A percentile compares a stretch with the other conserved stretches of the same genome.
These are phyloP conservation scores for Avena insularis DNA, from an alignment of 176 grass and related monocot species.

Conservation along the genomic window DNA sequence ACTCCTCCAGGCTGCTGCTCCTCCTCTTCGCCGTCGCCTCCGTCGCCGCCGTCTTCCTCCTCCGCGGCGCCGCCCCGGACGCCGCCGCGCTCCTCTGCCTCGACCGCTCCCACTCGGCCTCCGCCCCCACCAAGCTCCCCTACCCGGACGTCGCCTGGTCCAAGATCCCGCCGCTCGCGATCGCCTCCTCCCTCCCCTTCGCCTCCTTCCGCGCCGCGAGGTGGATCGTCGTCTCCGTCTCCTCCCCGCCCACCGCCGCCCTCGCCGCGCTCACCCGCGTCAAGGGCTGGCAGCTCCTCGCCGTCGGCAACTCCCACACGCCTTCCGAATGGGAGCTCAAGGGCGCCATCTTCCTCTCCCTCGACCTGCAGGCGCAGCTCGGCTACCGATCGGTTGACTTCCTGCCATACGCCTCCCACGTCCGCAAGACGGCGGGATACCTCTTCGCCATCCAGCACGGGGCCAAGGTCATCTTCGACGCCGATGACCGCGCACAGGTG, in stretches of 20 bases:
- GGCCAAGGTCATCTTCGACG: slow-evolving; percentile 93
- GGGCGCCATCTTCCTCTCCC: slow-evolving; percentile 95
- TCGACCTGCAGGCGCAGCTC: slow-evolving; percentile 85
- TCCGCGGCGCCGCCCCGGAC: slow-evolving; percentile 75
- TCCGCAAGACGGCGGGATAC: slow-evolving; percentile 90
- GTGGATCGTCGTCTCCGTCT: slow-evolving; percentile 94
- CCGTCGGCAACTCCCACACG: slow-evolving; percentile 83
- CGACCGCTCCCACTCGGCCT: slow-evolving; percentile 50
- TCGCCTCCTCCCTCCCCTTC: slow-evolving; percentile 45
- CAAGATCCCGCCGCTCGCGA: slow-evolving; percentile 57
- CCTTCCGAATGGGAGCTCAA: slow-evolving; percentile 86
- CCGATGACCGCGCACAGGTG: slow-evolving; percentile 90
- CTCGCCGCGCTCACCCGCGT: slow-evolving; percentile 68
- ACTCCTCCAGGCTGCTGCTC: slow-evolving; percentile 80
- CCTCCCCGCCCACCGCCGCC: slow-evolving; percentile 65
- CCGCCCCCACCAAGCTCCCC: slow-evolving; percentile 49
- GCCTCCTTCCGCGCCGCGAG: slow-evolving; percentile 81
- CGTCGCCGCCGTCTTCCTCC: slow-evolving; percentile 84
- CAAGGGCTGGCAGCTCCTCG: slow-evolving; percentile 96
- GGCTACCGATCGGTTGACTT: slow-evolving; percentile 94
- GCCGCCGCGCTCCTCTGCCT: slow-evolving; percentile 82
- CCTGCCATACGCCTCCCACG: slow-evolving; percentile 86
- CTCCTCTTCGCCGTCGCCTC: slow-evolving; percentile 66
- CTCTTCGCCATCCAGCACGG: slow-evolving; percentile 97
- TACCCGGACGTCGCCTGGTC: slow-evolving; percentile 80